These are phyloP conservation scores for Suillus discolor DNA, from an alignment of 768 basidiomycete species.

Conservation along the genomic window DNA sequence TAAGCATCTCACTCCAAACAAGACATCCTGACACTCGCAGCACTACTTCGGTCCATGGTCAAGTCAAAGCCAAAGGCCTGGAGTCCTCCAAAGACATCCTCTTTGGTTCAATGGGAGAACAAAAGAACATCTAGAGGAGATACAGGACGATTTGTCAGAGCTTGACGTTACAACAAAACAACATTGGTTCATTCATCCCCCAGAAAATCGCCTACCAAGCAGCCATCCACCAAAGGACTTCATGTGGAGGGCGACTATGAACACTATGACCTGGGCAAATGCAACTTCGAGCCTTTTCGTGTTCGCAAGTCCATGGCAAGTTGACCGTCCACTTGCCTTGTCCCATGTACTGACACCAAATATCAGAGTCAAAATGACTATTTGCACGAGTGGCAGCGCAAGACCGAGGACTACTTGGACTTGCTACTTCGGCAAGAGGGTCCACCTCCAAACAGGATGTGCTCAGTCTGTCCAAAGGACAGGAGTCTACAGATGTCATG, in stretches of 20 bases:
- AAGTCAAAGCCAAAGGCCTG: neutral
- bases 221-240: neutral
- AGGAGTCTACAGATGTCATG: neutral
- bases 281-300: neutral
- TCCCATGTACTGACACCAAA: neutral
- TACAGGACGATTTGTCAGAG: neutral
- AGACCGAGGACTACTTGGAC: neutral
- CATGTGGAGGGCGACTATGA: neutral
- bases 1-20: neutral
- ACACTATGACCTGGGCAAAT: neutral
- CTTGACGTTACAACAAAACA: neutral
- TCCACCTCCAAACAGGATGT: neutral
- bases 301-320: neutral
- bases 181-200: neutral
- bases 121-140: neutral
- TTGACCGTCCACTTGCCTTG: neutral
- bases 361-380: constrained; percentile 11
- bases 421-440: neutral
- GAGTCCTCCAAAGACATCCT: neutral
- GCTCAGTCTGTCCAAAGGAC: neutral
- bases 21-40: neutral
- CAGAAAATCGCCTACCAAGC: neutral
- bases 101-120: neutral
- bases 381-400: constrained; percentile 2
- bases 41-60: neutral